Conservation (phyloP, 768 basidiomycete species). For the Russula lepida region DNA sequence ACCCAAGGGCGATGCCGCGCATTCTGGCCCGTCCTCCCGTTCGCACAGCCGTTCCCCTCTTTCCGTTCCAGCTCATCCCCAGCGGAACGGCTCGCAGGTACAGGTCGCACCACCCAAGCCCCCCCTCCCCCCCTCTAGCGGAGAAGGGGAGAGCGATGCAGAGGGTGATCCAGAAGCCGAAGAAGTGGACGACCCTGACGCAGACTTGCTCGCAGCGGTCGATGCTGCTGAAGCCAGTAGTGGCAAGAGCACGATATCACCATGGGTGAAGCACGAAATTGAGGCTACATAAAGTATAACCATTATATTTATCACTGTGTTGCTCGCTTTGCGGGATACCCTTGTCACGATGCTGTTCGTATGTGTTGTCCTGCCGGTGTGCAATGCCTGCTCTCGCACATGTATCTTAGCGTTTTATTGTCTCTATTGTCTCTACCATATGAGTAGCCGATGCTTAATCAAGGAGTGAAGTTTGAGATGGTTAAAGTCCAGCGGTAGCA, state of each 20-base stretch:
- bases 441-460: neutral
- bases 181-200: conserved; percentile 28
- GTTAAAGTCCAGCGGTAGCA: neutral
- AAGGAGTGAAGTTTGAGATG: neutral
- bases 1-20: conserved; percentile 25
- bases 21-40: conserved; percentile 18
- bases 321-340: conserved; percentile 1
- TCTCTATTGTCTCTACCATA: conserved; percentile 9
- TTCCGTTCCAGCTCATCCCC: neutral
- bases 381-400: neutral
- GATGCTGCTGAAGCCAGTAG: conserved; percentile 34
- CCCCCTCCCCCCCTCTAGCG: conserved; percentile 24
- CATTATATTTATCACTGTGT: neutral
- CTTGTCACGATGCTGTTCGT: neutral
- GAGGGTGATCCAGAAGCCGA: conserved; percentile 31
- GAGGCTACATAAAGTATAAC: conserved; percentile 4
- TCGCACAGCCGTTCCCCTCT: conserved; percentile 15
- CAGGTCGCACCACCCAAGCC: conserved; percentile 1
- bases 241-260: conserved; percentile 4
- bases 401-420: conserved; percentile 17
- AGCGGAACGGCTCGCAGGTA: conserved; percentile 15
- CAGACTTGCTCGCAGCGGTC: conserved; percentile 32
- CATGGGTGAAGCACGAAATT: conserved; percentile 18
- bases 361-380: conserved; percentile 1
- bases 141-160: conserved; percentile 31